These are phyloP conservation scores for Calonectria pseudoreteaudii DNA, from an alignment of 2,329 filamentous ascomycete genomes.

Conservation along the genomic window DNA sequence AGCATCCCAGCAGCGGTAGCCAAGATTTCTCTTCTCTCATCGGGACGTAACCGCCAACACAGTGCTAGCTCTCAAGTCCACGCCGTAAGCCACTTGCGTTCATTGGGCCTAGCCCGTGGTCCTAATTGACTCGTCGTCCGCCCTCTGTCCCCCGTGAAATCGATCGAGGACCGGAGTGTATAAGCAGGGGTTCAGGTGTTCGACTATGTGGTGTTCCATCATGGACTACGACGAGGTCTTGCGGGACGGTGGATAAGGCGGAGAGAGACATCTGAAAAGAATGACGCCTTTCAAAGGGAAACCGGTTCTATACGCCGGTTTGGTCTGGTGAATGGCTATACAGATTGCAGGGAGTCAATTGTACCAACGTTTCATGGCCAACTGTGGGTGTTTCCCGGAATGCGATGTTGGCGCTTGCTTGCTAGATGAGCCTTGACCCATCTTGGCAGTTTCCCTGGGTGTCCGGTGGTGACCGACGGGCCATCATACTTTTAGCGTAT, in stretches of 20 bases:
- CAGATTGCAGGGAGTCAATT: background rate
- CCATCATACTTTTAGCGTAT: background rate
- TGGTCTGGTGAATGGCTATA: background rate
- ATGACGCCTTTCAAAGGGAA: background rate
- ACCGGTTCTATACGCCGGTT: background rate
- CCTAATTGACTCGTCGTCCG: background rate
- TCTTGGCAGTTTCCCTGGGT: background rate
- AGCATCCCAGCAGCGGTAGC: background rate
- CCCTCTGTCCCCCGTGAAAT: background rate
- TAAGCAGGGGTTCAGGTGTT: background rate
- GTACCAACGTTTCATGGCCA: background rate
- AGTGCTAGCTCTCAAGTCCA: background rate
- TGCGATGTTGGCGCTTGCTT: background rate
- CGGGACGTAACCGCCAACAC: background rate
- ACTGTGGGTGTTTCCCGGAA: background rate
- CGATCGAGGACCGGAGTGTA: background rate
- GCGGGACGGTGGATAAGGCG: background rate
- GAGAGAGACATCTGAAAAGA: background rate
- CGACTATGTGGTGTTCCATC: background rate
- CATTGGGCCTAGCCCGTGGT: background rate
- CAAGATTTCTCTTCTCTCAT: background rate
- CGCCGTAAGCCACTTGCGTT: background rate
- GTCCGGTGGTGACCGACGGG: too few relatives aligned
- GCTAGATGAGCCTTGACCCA: background rate
- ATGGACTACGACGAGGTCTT: background rate